Evolutionary conservation across 495 filamentous ascomycete species (phyloP).

Genomic region (Umbilicaria muhlenbergii): DNA sequence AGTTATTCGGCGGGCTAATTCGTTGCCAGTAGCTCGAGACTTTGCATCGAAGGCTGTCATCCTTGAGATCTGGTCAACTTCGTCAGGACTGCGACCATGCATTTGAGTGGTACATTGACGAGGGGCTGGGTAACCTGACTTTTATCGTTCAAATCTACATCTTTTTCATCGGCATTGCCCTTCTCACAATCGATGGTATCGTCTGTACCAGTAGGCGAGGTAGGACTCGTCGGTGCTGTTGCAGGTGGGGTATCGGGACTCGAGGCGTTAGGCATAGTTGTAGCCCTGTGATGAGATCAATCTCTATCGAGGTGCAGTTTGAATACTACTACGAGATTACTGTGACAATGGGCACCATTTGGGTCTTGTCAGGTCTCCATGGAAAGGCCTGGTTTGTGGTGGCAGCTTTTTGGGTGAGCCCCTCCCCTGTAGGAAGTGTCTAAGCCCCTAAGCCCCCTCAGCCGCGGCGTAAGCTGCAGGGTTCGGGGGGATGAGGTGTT

Average conservation of each 20-base stretch:
- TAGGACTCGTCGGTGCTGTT: constrained; percentile 9
- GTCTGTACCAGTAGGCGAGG: neutral
- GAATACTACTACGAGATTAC: too few relatives aligned
- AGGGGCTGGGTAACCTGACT: neutral
- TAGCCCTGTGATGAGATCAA: too few relatives aligned
- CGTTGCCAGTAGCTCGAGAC: neutral
- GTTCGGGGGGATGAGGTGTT: too few relatives aligned
- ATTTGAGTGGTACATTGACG: neutral
- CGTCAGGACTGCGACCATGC: neutral
- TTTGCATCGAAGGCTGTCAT: neutral
- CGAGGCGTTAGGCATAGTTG: too few relatives aligned
- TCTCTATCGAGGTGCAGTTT: too few relatives aligned
- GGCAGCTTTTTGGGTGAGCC: too few relatives aligned
- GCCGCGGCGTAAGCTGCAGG: too few relatives aligned
- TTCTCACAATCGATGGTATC: neutral
- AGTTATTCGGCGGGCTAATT: neutral
- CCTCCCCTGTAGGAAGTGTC: too few relatives aligned
- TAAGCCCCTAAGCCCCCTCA: too few relatives aligned
- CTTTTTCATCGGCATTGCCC: neutral
- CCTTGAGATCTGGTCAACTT: neutral
- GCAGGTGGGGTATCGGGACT: constrained; percentile 5
- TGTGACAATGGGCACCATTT: too few relatives aligned
- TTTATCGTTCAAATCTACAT: neutral
- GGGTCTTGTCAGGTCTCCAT: too few relatives aligned
- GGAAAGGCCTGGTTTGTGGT: too few relatives aligned